Conservation (phyloP, 805 yeast species). For the Yarrowia hollandica region DNA sequence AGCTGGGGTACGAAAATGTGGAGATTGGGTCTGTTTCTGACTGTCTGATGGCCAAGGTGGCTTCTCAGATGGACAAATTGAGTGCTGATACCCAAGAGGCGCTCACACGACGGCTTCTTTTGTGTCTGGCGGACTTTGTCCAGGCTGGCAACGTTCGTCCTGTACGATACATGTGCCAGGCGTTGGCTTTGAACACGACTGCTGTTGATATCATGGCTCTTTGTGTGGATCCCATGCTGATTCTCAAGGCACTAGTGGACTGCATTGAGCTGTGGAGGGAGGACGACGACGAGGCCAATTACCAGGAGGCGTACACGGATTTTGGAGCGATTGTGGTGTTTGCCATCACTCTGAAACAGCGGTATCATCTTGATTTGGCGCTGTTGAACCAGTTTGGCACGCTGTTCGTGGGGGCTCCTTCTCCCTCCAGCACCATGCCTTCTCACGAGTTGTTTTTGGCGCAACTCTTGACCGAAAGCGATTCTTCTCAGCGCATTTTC, state of each 20-base stretch:
- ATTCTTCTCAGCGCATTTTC: conserved; percentile 29
- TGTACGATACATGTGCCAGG: conserved; percentile 53
- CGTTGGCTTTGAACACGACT: conserved; percentile 49
- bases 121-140: conserved; percentile 44
- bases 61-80: conserved; percentile 50
- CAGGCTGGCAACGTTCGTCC: conserved; percentile 46
- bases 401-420: conserved; percentile 26
- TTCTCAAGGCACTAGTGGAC: conserved; percentile 50
- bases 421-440: conserved; percentile 29
- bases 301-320: conserved; percentile 67
- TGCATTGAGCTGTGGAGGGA: conserved; percentile 53
- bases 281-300: conserved; percentile 58
- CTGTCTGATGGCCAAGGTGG: conserved; percentile 53
- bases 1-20: conserved; percentile 43
- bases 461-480: conserved; percentile 30
- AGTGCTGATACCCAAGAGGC: conserved; percentile 51
- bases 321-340: conserved; percentile 63
- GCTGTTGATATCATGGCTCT: conserved; percentile 49
- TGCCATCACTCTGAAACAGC: conserved; percentile 44
- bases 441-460: conserved; percentile 30
- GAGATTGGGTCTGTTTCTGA: conserved; percentile 54
- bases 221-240: conserved; percentile 47
- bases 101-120: conserved; percentile 44
- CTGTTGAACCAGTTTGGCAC: conserved; percentile 8
- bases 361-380: conserved; percentile 41